Base-by-base conservation (phyloP, 345 rosid species). In the Reutealis trisperma region DNA sequence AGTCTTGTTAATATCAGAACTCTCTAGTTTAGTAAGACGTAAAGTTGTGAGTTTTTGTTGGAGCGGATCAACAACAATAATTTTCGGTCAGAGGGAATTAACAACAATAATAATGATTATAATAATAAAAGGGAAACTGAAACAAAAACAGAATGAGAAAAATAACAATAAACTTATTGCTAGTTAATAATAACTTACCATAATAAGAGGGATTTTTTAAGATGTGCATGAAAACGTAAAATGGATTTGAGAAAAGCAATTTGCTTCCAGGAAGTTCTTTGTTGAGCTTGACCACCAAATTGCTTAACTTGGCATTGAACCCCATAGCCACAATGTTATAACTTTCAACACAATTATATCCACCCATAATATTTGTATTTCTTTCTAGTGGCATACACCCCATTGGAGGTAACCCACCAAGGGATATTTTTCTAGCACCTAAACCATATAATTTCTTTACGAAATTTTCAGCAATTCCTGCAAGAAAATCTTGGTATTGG, bases 341-440 rank as follows among this genome's bases (percentile, higher is more conserved):
- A 32, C 79, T 75, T 7, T 73, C 67, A 3, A 77, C 64, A 60
- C 96, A 91, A 4, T 61, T 79, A 21, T 79, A 10, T 4, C 44
- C 57, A 14, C 74, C 72, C 58, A 86, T 7, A 58, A 89, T 12
- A 62, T 91, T 89, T n/a, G 84, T 80, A 32, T 86, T 62, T 66
- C 92, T 85, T 81, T 91, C 92, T 42, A 91, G 41, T 16, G 93
- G 96, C 87, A 91, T 70, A 69, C 96, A 91, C 32, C 93, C 96
- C 96, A 91, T 89, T 12, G 96, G 96, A 44, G 89, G 89, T 10
- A 89, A 41, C 14, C 93, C 93, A 1, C 87, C 84, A 24, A 89
- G 32, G 45, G 93, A 84, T 30, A 91, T 41, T 73, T 89, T 91
- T 66, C 90, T 72, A 15, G 72, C 92, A 5, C 96, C 96, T 0